These are phyloP conservation scores for Pilasporangium apinafurcum DNA, from an alignment of 352 stramenopile species.

Conservation along the genomic window DNA sequence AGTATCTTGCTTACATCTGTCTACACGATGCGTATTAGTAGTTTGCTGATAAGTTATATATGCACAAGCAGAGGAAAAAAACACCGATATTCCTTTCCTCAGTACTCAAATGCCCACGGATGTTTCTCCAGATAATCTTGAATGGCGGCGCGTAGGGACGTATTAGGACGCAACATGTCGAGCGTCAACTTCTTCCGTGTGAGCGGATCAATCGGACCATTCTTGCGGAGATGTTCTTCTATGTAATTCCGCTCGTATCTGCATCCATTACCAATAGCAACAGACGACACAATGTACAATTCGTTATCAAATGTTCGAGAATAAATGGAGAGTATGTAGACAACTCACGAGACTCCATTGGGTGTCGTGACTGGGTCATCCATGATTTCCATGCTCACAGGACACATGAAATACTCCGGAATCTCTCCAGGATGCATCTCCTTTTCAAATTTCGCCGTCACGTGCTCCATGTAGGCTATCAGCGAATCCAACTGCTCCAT, in stretches of 20 bases:
- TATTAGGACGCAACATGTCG: conserved; percentile 72
- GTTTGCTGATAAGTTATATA: no score
- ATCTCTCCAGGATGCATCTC: conserved; percentile 46
- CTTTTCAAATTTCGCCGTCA: conserved; percentile 34
- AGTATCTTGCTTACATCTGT: no score
- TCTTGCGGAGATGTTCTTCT: conserved; percentile 60
- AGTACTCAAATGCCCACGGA: conserved; percentile 72
- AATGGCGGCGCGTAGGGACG: conserved; percentile 54
- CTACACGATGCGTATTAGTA: no score
- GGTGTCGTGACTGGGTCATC: conserved; percentile 66
- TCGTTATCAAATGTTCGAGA: no score
- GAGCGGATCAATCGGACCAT: conserved; percentile 63
- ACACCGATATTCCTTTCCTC: no score
- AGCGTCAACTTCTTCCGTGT: conserved; percentile 56
- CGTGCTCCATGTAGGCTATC: conserved; percentile 58
- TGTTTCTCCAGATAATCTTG: conserved; percentile 71
- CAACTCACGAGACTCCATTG: conserved; percentile 68
- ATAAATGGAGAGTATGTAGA: no score
- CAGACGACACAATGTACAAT: no score
- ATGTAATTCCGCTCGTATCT: conserved; percentile 60
- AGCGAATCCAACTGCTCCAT: conserved; percentile 30
- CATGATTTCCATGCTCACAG: conserved; percentile 85
- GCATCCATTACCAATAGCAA: background rate
- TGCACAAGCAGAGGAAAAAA: no score
- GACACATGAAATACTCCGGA: conserved; percentile 75